Base-by-base conservation (phyloP, 768 basidiomycete species). In the Lenzites betulinus region DNA sequence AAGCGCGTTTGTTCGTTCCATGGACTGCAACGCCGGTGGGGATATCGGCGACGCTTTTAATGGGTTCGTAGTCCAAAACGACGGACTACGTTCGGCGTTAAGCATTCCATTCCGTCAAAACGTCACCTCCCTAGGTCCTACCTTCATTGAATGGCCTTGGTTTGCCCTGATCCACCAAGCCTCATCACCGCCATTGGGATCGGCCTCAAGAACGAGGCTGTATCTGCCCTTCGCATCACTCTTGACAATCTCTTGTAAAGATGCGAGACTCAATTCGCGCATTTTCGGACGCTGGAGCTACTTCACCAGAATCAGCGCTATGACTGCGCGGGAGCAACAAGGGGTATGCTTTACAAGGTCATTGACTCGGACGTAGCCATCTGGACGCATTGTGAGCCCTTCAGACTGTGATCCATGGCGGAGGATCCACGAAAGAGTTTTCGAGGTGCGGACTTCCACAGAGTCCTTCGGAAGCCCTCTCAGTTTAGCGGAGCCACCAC, bases 91-190 rank as follows among this genome's bases (percentile, higher is more conserved):
- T n/a, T n/a, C n/a, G n/a, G n/a, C n/a, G 18, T 38, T 36, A 54
- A 55, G 22, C 30, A 13, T 26, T 33, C n/a, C 12, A 55, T 7
- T 2, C 7, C 26, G 30, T 16, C 13, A 7, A 42, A 26, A 25
- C 9, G 11, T 33, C 11, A 5, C 3, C 9, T 49, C 6, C 23
- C 5, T 25, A 30, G 44, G 26, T 22, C 78, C 25, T 60, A 88
- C 93, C 80, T 87, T 83, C 47, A 96, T 77, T 0, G 92, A 90
- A 75, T 95, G 94, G 0, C 94, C 94, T 73, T 95, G 94, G 66
- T 92, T 93, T 8, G 94, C 94, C 36, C 89, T 81, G 65, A 95
- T 93, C 88, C 88, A 92, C 90, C 91, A 91, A n/a, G 79, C 70
- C 9, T 79, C 75, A 11, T 70, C 76, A 4, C 67, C 66, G 33